Percentiles rank a stretch among this genome's conserved stretches.
These are phyloP conservation scores for Aspergillus steynii DNA, from an alignment of 495 filamentous ascomycete species.

Conservation along the genomic window DNA sequence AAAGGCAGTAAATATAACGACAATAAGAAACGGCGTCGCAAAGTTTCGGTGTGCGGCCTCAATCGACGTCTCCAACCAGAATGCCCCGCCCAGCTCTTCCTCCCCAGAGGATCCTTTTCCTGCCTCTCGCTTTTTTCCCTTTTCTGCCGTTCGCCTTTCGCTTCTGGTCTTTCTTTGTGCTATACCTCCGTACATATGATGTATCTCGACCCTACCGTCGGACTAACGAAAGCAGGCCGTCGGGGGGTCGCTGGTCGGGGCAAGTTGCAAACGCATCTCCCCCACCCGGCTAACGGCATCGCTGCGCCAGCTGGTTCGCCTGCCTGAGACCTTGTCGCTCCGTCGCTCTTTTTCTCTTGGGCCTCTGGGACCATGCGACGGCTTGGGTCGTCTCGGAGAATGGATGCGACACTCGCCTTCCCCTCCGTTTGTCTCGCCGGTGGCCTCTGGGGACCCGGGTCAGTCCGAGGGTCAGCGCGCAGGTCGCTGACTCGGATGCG, in stretches of 20 bases:
- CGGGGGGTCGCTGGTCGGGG: neutral
- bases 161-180: neutral
- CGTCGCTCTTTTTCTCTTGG: slow-evolving; percentile 3
- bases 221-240: too few relatives aligned
- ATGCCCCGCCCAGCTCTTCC: slow-evolving; percentile 4
- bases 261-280: slow-evolving; percentile 11
- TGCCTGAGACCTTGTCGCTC: neutral
- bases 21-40: slow-evolving; percentile 4
- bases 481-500: neutral
- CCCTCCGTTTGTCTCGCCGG: too few relatives aligned
- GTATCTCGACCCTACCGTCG: neutral
- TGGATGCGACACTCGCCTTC: neutral
- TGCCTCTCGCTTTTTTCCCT: neutral
- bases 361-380: neutral
- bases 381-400: neutral
- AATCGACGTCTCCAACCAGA: neutral
- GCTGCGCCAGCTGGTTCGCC: slow-evolving; percentile 19
- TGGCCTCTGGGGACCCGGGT: neutral
- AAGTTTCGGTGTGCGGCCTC: slow-evolving; percentile 18
- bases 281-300: slow-evolving; percentile 25
- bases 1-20: neutral
- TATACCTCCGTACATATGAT: neutral
- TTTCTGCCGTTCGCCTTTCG: neutral
- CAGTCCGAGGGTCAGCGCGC: neutral
- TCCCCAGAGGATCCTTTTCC: slow-evolving; percentile 2